Evolutionary conservation across 1,139 yeast species (phyloP), one percentile per base, ranked within the genome.

Genomic region (Insectozyma bohioensis): DNA sequence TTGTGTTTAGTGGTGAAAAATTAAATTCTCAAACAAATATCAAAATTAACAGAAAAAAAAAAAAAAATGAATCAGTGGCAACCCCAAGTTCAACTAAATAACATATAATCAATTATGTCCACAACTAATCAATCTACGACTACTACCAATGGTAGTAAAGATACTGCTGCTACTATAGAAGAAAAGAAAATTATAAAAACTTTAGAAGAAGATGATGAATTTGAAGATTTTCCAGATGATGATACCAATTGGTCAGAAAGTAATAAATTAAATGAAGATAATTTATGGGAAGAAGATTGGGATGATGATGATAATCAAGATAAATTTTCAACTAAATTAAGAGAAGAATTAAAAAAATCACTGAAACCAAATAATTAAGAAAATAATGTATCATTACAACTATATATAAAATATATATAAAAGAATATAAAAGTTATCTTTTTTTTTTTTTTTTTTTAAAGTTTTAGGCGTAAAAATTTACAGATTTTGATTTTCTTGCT

Each of bases 241-340:
- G 95, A 86, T 49, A 53, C 63, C 21, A 77, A 83, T 59, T 67
- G 67, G 85, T 54, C 56, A 11, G 47, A 39, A 23, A 54, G 57
- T 30, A 64, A 78, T 12, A 75, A 77, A 44, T 48, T 62, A 37
- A 59, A 64, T 37, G 61, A 67, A 5, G 54, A 60, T 33, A 64
- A 58, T 37, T 72, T 87, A 38, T 88, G 97, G 96, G 95, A 88
- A 54, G 95, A 88, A 57, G 90, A 85, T 54, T 88, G 97, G 97
- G 96, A 88, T 48, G 96, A 86, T 53, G 94, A 82, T 41, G 95
- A 87, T 51, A 82, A 82, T 36, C 90, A 84, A 43, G 96, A 86
- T 54, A 86, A 85, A 43, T 88, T 88, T 57, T 78, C 92, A 19
- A 72, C 72, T 40, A 78, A 73, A 48, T 70, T 88, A 54, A 75